Evolutionary conservation across 1,139 yeast species (phyloP), one percentile per base, ranked within the genome.

Genomic region (Saccharomyces pastorianus): DNA sequence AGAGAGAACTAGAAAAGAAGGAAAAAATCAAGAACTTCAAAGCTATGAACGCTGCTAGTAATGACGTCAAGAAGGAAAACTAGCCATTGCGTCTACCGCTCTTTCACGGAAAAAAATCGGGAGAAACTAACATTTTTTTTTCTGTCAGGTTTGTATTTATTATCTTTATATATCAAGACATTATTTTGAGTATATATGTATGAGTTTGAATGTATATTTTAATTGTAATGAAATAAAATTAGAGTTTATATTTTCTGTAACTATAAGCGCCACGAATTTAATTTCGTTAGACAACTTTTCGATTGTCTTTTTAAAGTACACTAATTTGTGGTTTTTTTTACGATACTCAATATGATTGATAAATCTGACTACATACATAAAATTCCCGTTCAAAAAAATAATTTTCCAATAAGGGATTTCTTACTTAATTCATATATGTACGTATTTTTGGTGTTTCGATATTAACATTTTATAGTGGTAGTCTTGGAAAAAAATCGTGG

Each of bases 1-100:
- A 78, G 50, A 76, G 73, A 59, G 69, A 65, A 52, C 28, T 48
- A 25, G 65, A 64, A 28, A 63, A 59, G 48, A 51, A 54, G 52
- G 61, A 59, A 41, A 64, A 56, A 53, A 13, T 51, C 31, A 47
- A 47, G 50, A 51, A 47, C 50, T 47, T 51, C 29, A 32, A 41
- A 23, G 42, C 42, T 38, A 38, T 38, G 42, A 53, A 31, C 56
- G 56, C 44, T 55, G 54, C 38, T 48, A 27, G 34, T 48, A 49
- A 51, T 41, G 51, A 46, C 46, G 53, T 28, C 53, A 58, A 41
- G 49, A 53, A 44, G 42, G 52, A 54, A 49, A 51, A 52, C 34
- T 55, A 54, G 42, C 55, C 52, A n/a, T 46, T 34, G 25, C 46
- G 53, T n/a, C 51, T 56, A 9, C 23, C 55, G 13, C 51, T 54